Evolutionary conservation across 306 rosid species (phyloP).

Genomic region (Cicer yamashitae): DNA sequence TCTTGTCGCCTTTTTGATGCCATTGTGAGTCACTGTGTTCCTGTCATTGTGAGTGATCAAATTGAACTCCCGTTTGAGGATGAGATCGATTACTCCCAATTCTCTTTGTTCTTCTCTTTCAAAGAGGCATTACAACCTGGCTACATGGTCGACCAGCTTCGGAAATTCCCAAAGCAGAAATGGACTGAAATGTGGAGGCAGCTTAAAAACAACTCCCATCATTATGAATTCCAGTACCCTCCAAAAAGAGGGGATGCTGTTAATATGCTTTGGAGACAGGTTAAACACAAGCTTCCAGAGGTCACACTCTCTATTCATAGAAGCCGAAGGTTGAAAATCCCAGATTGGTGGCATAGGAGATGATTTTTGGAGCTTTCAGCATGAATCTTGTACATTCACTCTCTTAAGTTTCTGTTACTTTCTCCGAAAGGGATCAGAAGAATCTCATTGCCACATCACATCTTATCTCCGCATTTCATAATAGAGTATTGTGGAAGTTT

Average conservation of each 20-base stretch:
- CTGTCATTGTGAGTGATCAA: constrained; percentile 93
- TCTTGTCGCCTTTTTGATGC: constrained; percentile 99
- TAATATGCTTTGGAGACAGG: constrained; percentile 95
- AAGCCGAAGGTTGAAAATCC: constrained; percentile 80
- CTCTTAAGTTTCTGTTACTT: constrained; percentile 41
- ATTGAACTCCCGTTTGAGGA: constrained; percentile 98
- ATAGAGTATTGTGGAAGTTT: constrained; percentile 37
- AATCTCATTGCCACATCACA: constrained; percentile 39
- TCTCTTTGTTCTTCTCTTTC: constrained; percentile 87
- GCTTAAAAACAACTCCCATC: constrained; percentile 73
- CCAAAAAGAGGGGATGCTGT: constrained; percentile 83
- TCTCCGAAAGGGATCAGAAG: constrained; percentile 38
- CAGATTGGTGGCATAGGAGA: constrained; percentile 87
- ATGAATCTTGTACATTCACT: constrained; percentile 57
- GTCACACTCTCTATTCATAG: constrained; percentile 77
- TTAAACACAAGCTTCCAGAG: constrained; percentile 82
- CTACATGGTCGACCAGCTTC: constrained; percentile 76
- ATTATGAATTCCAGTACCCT: constrained; percentile 91
- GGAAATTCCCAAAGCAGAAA: constrained; percentile 70
- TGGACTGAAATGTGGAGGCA: constrained; percentile 93
- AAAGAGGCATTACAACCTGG: constrained; percentile 87
- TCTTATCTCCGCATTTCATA: constrained; percentile 34
- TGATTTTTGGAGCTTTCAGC: constrained; percentile 45
- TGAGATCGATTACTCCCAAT: constrained; percentile 80
- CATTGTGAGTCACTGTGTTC: constrained; percentile 94